Base-by-base conservation (phyloP, 31 red algal species). In the Odonthalia washingtoniensis region DNA sequence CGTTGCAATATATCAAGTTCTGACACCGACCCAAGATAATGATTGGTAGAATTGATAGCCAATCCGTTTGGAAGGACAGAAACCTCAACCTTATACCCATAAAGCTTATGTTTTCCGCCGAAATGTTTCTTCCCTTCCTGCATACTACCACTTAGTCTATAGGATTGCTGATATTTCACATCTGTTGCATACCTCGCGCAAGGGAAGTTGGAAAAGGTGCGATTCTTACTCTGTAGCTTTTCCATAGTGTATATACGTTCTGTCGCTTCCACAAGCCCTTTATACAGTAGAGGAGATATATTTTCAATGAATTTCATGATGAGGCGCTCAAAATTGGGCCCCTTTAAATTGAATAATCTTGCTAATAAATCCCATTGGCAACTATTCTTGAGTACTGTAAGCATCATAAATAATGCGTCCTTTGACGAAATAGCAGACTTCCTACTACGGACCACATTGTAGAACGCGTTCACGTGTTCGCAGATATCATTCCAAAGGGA, bases 41-140 rank as follows among this genome's bases (percentile, higher is more conserved):
- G 75, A 3, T 72, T n/a, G 18, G 27, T 35, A 3, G 3, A 26
- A 0, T 77, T 62, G 63, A 80, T 41, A 6, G 62, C 74, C 30
- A 79, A 41, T 36, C 63, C 86, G 16, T 89, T 89, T 24, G 65
- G 28, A 36, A 89, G 32, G 12, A 89, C 86, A 79, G 76, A 81
- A 30, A 89, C 74, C 4, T 89, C 76, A 27, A 65, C 57, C 31
- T 69, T 80, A 61, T 17, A 89, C 0, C 75, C 86, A 45, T 89
- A 80, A 12, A 81, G 37, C 12, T 89, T 66, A 61, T 77, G 84
- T 42, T 87, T 87, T 17, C 72, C 0, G 31, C 40, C 64, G 52
- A 43, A 77, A 37, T 77, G 74, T 26, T 34, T 64, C 27, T 80
- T 89, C 1, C 60, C 62, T 41, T 80, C 74, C 0, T 89, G 4